Base-by-base conservation (phyloP, 2,329 filamentous ascomycete genomes). In the Raffaelea deltoideospora region DNA sequence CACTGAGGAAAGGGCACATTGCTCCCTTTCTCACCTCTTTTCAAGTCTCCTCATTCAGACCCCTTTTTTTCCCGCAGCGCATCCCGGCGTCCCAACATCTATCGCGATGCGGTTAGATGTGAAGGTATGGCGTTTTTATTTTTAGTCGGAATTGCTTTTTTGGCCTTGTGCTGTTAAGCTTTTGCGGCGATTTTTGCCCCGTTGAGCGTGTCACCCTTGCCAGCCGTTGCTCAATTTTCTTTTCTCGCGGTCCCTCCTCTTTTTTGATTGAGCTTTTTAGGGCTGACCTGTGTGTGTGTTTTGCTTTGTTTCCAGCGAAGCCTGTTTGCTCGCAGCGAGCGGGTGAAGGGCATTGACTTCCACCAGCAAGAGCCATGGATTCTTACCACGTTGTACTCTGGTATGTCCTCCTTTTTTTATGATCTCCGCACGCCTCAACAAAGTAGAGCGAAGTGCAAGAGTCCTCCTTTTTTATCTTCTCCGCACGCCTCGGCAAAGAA, bases 311-410 rank as follows among this genome's bases (percentile, higher is more conserved):
- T 34, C 13, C 24, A 46, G 44, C 41, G 45, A 38, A 47, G 43
- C 40, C 41, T 47, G 18, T 47, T 47, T 24, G 45, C 45, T 17
- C 41, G 45, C 23, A 47, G 45, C 40, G 45, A 47, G 35, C 39
- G 45, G 29, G 45, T 47, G 29, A 47, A 47, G 37, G 45, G 45
- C 18, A 45, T 47, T 15, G 45, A 47, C 39, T 47, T 47, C 35
- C 45, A 47, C 40, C 45, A 41, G 18, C 40, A 43, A 10, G 45
- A 47, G 37, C 45, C 45, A 40, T 47, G 45, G 45, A 31, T 47
- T 26, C 41, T 96, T 53, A 95, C 88, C 23, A 96, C 90, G 19
- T 67, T 98, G 46, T 98, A 98, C 63, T 94, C 84, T 66, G 86
- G 82, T 86, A 29, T 32, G 31, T 22, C 22, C 43, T 14, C 21